A percentile compares a stretch with the other conserved stretches of the same genome.
Conservation (phyloP, 1,284 basidiomycete species). For the Porodaedalea pini region DNA sequence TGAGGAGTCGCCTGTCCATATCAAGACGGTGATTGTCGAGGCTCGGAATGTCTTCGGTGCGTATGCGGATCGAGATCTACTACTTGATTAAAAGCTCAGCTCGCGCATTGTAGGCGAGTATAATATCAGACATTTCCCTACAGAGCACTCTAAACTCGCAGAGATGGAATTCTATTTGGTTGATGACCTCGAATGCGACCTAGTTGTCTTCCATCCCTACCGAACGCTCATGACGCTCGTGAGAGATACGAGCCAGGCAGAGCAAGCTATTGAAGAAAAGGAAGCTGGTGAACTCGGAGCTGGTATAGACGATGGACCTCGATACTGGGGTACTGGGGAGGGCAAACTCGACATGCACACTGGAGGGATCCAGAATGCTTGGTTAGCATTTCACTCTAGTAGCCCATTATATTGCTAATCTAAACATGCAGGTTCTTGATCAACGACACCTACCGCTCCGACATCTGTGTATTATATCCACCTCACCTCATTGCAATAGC, state of each 20-base stretch:
- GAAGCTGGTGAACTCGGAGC: conserved; percentile 64
- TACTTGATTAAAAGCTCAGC: neutral
- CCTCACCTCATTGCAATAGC: conserved; percentile 93
- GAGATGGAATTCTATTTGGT: conserved; percentile 99
- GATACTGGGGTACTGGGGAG: conserved; percentile 75
- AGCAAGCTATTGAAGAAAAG: conserved; percentile 35
- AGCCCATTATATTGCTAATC: neutral
- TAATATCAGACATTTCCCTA: conserved; percentile 71
- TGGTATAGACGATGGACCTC: conserved; percentile 56
- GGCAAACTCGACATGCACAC: conserved; percentile 64
- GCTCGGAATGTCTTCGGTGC: conserved; percentile 76
- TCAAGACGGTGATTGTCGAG: conserved; percentile 89
- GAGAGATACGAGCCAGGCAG: conserved; percentile 38
- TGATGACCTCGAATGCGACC: conserved; percentile 93
- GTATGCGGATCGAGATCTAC: neutral
- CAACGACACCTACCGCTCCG: conserved; percentile 93
- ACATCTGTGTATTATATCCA: conserved; percentile 87
- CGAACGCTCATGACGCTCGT: conserved; percentile 77
- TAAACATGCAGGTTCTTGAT: conserved; percentile 79
- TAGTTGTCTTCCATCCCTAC: conserved; percentile 93
- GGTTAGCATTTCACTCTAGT: conserved; percentile 39
- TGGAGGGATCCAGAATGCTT: conserved; percentile 71
- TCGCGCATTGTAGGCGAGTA: conserved; percentile 46
- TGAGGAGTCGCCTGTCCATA: conserved; percentile 92
- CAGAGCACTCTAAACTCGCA: conserved; percentile 87